phyloP scores from a whole-genome alignment of 345 rosid genomes.

The Hibiscus tridactylites region DNA sequence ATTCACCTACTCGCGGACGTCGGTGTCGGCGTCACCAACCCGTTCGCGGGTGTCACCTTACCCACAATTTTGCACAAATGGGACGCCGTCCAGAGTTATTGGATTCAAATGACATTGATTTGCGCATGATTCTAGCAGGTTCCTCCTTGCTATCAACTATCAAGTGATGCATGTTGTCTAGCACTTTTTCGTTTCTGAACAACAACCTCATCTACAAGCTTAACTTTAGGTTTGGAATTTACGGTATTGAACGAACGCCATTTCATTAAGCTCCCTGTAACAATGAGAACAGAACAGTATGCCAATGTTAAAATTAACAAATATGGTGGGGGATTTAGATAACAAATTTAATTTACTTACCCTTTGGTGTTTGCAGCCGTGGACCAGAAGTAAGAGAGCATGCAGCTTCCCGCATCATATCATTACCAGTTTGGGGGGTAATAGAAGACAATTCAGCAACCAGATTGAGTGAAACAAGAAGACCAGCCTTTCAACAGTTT shows the following conservation, averaged over 20 bases:
- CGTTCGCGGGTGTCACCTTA: too few species aligned
- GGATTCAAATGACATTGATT: slow-evolving; percentile 61
- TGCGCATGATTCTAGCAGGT: slow-evolving; percentile 40
- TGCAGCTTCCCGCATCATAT: slow-evolving; percentile 29
- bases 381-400: slow-evolving; percentile 38
- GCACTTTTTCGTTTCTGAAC: slow-evolving; percentile 46
- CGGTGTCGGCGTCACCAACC: too few species aligned
- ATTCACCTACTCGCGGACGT: too few species aligned
- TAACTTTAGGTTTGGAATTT: slow-evolving; percentile 55
- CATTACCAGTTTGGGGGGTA: slow-evolving; percentile 16
- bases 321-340: background rate
- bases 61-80: too few species aligned
- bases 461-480: too few species aligned
- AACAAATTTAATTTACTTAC: slow-evolving; percentile 26
- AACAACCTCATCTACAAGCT: slow-evolving; percentile 52
- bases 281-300: slow-evolving; percentile 6
- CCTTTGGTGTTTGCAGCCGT: slow-evolving; percentile 47
- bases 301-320: background rate
- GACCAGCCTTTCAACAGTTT: too few species aligned
- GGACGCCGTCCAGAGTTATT: slow-evolving; percentile 27
- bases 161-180: slow-evolving; percentile 36
- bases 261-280: slow-evolving; percentile 60
- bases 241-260: slow-evolving; percentile 60
- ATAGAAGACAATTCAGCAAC: too few species aligned
- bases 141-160: slow-evolving; percentile 57